phyloP scores from a whole-genome alignment of 164 flowering plant genomes.

The Cinnamomum chago region DNA sequence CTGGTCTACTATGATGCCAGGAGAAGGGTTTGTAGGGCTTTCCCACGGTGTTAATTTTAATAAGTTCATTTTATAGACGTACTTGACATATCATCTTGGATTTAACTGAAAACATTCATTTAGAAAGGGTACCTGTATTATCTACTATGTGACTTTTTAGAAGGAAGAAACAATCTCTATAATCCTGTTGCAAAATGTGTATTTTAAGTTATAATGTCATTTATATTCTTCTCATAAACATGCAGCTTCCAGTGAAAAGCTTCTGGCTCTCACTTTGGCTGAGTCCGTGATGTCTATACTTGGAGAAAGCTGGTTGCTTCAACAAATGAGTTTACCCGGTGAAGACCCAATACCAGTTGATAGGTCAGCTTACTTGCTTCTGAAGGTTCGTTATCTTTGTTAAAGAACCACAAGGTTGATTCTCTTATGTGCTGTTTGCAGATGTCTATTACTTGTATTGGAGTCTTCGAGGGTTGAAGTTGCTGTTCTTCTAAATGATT shows the following conservation, averaged over 20 bases:
- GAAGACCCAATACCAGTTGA: constrained; percentile 56
- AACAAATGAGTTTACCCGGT: constrained; percentile 39
- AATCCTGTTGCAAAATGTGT: not conserved
- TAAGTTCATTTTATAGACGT: too few relatives aligned
- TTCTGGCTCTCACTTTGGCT: constrained; percentile 79
- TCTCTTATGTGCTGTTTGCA: constrained; percentile 23
- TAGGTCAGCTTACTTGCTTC: constrained; percentile 34
- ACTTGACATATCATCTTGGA: not conserved
- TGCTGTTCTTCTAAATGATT: constrained; percentile 81
- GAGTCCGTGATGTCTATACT: constrained; percentile 54
- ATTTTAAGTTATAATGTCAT: not conserved
- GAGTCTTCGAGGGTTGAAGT: constrained; percentile 90
- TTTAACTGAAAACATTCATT: not conserved
- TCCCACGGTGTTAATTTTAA: too few relatives aligned
- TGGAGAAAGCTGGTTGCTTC: constrained; percentile 78
- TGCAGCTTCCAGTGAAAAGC: constrained; percentile 70
- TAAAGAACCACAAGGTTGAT: not conserved
- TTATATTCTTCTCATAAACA: constrained; percentile 5
- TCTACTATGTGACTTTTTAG: not conserved
- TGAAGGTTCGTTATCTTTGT: not conserved
- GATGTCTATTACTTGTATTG: constrained; percentile 81
- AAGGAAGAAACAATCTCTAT: not conserved
- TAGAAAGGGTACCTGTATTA: not conserved
- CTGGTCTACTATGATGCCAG: too few relatives aligned
- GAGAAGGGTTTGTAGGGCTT: too few relatives aligned